Base-by-base conservation (phyloP, 768 basidiomycete genomes). In the Solioccasus polychromus region DNA sequence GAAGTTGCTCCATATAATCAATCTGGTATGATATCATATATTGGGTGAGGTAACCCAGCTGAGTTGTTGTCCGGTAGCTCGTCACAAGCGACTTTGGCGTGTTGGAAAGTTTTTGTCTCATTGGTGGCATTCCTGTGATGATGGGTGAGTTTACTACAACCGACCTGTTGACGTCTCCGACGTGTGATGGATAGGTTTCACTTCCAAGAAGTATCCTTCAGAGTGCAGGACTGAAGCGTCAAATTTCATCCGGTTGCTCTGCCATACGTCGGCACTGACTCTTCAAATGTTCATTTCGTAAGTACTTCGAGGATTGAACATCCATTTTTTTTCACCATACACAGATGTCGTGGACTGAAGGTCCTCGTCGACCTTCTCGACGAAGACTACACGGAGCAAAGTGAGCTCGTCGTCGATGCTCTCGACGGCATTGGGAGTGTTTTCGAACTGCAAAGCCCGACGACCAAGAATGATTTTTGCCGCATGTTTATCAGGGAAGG, bases 241-340 rank as follows among this genome's bases (percentile, higher is more conserved):
- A 2, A 84, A 90, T 57, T 97, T 98, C 66, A 90, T 99, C 42
- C 84, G 90, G 22, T 69, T 94, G 12, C 78, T 98, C 20, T 96
- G 95, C 62, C 83, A 92, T 60, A 88, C 92, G 0, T 97, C 95
- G 2, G 85, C 92, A 10, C 68, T 96, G 51, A 99, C 95, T 2
- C 70, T 98, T 30, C 95, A 98, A 61, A 98, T 97, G 95, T 97
- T 98, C 70, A 96, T 98, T 51, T 89, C 92, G 92, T 93, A 61
- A 47, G 91, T 80, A 19, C n/a, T n/a, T 26, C 42, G 22, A 5
- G 30, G 14, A 11, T 11, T 37, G 32, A 9, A 22, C 3, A 8
- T 12, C 49, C 12, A 45, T 44, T 12, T 11, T 18, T n/a, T 42
- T 41, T 48, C 37, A 50, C 12, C 10, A 15, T 12, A 37, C 30